These are phyloP conservation scores for Fonsecaea pedrosoi DNA, from an alignment of 2,329 filamentous ascomycete genomes.

Conservation along the genomic window DNA sequence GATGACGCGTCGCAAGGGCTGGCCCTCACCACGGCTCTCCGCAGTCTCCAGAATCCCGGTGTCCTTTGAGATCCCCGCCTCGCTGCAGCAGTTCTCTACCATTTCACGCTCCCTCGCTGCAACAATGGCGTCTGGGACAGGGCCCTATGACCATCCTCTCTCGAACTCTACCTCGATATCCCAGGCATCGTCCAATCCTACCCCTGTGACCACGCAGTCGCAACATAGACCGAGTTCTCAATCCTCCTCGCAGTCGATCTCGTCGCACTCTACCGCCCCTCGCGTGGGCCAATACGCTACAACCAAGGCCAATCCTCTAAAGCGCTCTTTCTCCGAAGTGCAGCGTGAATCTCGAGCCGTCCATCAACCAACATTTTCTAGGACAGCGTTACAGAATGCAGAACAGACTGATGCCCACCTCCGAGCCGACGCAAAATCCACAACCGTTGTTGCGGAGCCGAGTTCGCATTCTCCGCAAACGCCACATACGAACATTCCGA, in stretches of 20 bases:
- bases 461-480: background rate
- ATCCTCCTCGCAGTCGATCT: constrained; percentile 15
- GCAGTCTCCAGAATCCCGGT: constrained; percentile 30
- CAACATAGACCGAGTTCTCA: constrained; percentile 25
- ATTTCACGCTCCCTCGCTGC: constrained; percentile 33
- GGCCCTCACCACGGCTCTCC: constrained; percentile 23
- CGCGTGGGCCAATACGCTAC: constrained; percentile 11
- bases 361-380: constrained; percentile 2
- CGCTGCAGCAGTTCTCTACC: constrained; percentile 34
- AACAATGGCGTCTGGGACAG: constrained; percentile 11
- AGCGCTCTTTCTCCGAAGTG: constrained; percentile 20
- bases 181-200: background rate
- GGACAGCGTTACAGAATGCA: background rate
- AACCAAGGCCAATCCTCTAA: constrained; percentile 10
- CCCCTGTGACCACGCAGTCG: background rate
- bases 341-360: constrained; percentile 12
- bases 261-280: constrained; percentile 3
- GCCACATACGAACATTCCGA: background rate
- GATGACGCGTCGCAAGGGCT: constrained; percentile 36
- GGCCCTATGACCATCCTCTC: background rate
- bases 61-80: constrained; percentile 37
- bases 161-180: background rate
- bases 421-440: constrained; percentile 8
- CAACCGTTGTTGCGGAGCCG: background rate
- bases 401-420: background rate